Conservation (phyloP, 2,329 filamentous ascomycete species). For the Ampelomyces quisqualis region DNA sequence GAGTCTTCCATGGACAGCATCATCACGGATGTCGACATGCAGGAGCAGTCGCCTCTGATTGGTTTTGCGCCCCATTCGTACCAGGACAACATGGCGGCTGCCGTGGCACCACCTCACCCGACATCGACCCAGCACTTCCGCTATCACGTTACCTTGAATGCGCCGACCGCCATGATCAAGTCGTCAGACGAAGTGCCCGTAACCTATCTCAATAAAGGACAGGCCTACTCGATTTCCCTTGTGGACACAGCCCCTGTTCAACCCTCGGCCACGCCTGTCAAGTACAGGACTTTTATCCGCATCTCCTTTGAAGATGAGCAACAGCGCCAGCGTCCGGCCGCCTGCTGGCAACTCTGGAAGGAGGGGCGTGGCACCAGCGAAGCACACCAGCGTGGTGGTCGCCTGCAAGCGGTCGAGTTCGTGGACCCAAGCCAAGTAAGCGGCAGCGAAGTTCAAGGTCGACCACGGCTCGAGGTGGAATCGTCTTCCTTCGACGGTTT, state of each 20-base stretch:
- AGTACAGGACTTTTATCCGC: slow-evolving; percentile 88
- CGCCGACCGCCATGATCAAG: slow-evolving; percentile 94
- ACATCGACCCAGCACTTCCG: slow-evolving; percentile 64
- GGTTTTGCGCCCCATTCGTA: slow-evolving; percentile 55
- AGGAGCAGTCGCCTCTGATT: slow-evolving; percentile 61
- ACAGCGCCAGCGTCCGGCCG: slow-evolving; percentile 77
- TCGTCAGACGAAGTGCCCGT: slow-evolving; percentile 87
- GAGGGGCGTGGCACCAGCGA: slow-evolving; percentile 95
- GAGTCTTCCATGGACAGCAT: slow-evolving; percentile 64
- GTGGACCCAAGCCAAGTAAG: slow-evolving; percentile 65
- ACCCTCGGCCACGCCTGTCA: slow-evolving; percentile 58
- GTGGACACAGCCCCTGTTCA: slow-evolving; percentile 70
- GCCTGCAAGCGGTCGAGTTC: slow-evolving; percentile 91
- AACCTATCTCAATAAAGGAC: slow-evolving; percentile 97
- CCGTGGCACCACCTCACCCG: slow-evolving; percentile 34
- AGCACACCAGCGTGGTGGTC: slow-evolving; percentile 88
- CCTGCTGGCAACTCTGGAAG: slow-evolving; percentile 93
- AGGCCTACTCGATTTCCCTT: slow-evolving; percentile 85
- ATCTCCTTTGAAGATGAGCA: slow-evolving; percentile 97
- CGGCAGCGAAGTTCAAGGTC: slow-evolving; percentile 52
- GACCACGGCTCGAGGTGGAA: slow-evolving; percentile 53
- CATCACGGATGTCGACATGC: slow-evolving; percentile 59
- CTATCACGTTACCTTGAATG: slow-evolving; percentile 85
- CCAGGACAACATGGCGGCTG: slow-evolving; percentile 51
- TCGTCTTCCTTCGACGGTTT: slow-evolving; percentile 88